Base-by-base conservation (phyloP, 2,329 filamentous ascomycete genomes). In the Allantophomopsis lycopodina region DNA sequence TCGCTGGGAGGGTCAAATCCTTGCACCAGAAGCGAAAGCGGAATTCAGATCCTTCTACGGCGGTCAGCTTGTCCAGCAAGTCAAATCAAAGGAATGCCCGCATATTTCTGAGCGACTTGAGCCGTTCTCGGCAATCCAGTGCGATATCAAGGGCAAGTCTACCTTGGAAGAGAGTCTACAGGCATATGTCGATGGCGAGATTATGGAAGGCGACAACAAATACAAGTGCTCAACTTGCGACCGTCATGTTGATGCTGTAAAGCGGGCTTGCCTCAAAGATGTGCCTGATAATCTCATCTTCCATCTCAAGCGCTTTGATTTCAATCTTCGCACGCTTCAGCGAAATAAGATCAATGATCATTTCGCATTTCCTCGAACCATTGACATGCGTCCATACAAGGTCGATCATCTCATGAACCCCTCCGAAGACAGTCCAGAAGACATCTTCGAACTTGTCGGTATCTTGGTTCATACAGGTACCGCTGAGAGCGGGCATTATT, bases 131-230 rank as follows among this genome's bases (percentile, higher is more conserved):
- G 88, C 89, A 5, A 87, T 98, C 40, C 88, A 94, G 50, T 93
- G 91, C 55, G 88, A 95, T 50, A 94, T 98, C 53, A 93, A 94
- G 57, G 89, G 89, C 38, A 96, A 95, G 60, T 69, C 67, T 16
- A 82, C 69, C 23, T 71, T 98, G 2, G 69, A 85, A 51, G 87
- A 95, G 48, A 96, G 91, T 53, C 66, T 98, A 12, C 78, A 87
- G 50, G 86, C 89, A n/a, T 96, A 94, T 56, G 87, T 96, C 11
- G 84, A 93, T 55, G 91, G 91, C 4, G 91, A 98, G 60, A 78
- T 91, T 30, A 88, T 98, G 82, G 86, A 94, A 66, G 91, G 93
- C 48, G 87, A 94, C 52, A 96, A 98, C 65, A 95, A 94, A 62
- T 98, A 96, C 66, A 94, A 93, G 48, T 98, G 91, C 61, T 88